Conservation (phyloP, 352 stramenopile genomes). For the Phytopythium kandeliae region DNA sequence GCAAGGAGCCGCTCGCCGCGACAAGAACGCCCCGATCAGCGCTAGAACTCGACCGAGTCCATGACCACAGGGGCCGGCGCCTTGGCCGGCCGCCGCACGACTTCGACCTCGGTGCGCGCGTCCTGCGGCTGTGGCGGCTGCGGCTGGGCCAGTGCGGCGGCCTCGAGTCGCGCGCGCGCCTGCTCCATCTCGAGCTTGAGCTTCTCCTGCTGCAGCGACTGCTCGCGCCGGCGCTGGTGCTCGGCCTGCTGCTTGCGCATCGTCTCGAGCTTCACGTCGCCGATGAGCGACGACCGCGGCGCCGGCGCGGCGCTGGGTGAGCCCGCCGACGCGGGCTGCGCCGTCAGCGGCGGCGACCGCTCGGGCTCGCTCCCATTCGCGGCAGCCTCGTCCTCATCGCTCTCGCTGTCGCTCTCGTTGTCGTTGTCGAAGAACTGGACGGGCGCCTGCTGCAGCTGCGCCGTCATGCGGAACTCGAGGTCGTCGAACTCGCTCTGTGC, state of each 20-base stretch:
- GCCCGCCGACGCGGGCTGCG: conserved; percentile 3
- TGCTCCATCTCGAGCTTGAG: conserved; percentile 29
- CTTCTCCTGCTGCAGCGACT: conserved; percentile 47
- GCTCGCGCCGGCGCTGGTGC: conserved; percentile 58
- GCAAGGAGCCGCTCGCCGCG: no score
- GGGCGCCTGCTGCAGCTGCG: conserved; percentile 28
- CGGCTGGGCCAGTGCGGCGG: conserved; percentile 10
- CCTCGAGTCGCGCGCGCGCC: conserved; percentile 18
- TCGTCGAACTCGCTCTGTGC: conserved; percentile 33
- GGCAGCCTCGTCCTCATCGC: conserved; percentile 1
- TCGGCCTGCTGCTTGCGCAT: conserved; percentile 59
- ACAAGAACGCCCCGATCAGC: no score
- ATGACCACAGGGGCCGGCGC: conserved; percentile 12
- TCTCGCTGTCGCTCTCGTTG: conserved; percentile 23
- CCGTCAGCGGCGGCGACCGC: conserved; percentile 11
- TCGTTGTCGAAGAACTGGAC: conserved; percentile 28
- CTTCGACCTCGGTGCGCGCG: conserved; percentile 17
- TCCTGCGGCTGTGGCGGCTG: conserved; percentile 7
- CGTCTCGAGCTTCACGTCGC: conserved; percentile 60
- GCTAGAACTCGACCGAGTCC: conserved; percentile 35
- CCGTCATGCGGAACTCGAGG: conserved; percentile 30
- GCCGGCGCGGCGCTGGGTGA: conserved; percentile 9
- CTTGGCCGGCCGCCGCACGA: conserved; percentile 33
- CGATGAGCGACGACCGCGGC: conserved; percentile 53
- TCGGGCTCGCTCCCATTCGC: conserved; percentile 11